Evolutionary conservation across 2,329 filamentous ascomycete genomes (phyloP), one percentile per base, ranked within the genome.

Genomic region (Cercospora nicotianae): DNA sequence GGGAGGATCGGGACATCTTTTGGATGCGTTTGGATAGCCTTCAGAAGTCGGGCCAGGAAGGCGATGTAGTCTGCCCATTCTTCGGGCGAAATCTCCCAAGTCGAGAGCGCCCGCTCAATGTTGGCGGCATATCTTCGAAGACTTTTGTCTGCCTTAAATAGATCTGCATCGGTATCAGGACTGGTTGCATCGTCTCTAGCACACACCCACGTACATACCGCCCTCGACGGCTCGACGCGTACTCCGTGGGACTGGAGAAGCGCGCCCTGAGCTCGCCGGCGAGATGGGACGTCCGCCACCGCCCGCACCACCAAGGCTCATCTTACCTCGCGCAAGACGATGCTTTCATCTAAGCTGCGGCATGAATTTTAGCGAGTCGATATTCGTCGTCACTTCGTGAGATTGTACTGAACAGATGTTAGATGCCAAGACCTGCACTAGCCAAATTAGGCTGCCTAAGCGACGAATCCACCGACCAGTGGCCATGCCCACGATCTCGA

Each of bases 51-150:
- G 77, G 92, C 96, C 65, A 99, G 83, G 79, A 98, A 99, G 18
- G 94, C 97, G 76, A 99, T 99, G 78, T 99, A 99, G 82, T 99
- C 95, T 60, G 96, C 95, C 95, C 95, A 99, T 88, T 99, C 95
- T 81, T 98, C 93, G 73, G 97, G 85, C 31, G 93, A 89, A 16
- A 92, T 94, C 78, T 99, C 95, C 82, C 97, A 99, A 36, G 97
- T 85, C 57, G 91, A 87, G 70, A 99, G 86, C 36, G 93, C 91
- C 79, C 93, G 89, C 77, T 98, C 94, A 72, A 99, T 90, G 67
- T 89, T 91, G 60, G 90, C 88, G 55, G 93, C 93, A 87, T 98
- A 99, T 79, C 94, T 91, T 72, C 94, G 92, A 78, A 92, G 94
- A 68, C 80, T 83, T 73, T 89, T 90, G 76, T 90, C 87, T 74